Conservation (phyloP, 1,139 yeast genomes). For the Magnusiomyces magnusii region DNA sequence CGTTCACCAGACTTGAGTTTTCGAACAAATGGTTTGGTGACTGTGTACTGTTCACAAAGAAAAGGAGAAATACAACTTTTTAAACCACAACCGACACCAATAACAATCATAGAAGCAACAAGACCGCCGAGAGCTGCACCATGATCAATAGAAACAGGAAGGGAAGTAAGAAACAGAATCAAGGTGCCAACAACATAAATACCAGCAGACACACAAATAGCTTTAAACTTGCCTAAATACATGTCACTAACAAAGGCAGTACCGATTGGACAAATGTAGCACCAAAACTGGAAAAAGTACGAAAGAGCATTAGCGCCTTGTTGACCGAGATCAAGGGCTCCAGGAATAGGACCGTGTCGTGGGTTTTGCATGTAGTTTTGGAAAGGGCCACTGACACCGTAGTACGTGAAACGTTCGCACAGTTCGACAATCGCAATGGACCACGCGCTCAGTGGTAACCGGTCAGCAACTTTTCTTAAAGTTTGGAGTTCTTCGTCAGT, state of each 20-base stretch:
- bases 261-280: conserved; percentile 69
- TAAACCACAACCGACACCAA: conserved; percentile 78
- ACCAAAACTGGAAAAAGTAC: conserved; percentile 74
- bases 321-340: conserved; percentile 55
- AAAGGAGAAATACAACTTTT: conserved; percentile 73
- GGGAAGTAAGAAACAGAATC: conserved; percentile 61
- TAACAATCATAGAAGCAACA: conserved; percentile 51
- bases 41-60: conserved; percentile 66
- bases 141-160: conserved; percentile 51
- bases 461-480: conserved; percentile 40
- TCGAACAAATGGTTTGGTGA: conserved; percentile 51
- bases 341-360: conserved; percentile 37
- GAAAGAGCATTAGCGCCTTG: conserved; percentile 51
- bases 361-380: conserved; percentile 64
- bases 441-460: conserved; percentile 48
- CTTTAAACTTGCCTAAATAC: conserved; percentile 62
- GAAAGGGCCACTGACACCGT: conserved; percentile 69
- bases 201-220: conserved; percentile 54
- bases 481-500: conserved; percentile 41
- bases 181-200: conserved; percentile 55
- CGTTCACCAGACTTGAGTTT: conserved; percentile 53
- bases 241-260: conserved; percentile 77
- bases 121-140: conserved; percentile 46
- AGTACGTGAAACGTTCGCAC: conserved; percentile 79
- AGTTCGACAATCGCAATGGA: conserved; percentile 72